Evolutionary conservation across 2,329 filamentous ascomycete species (phyloP), one percentile per base, ranked within the genome.

Genomic region (Xylariaceae sp.): DNA sequence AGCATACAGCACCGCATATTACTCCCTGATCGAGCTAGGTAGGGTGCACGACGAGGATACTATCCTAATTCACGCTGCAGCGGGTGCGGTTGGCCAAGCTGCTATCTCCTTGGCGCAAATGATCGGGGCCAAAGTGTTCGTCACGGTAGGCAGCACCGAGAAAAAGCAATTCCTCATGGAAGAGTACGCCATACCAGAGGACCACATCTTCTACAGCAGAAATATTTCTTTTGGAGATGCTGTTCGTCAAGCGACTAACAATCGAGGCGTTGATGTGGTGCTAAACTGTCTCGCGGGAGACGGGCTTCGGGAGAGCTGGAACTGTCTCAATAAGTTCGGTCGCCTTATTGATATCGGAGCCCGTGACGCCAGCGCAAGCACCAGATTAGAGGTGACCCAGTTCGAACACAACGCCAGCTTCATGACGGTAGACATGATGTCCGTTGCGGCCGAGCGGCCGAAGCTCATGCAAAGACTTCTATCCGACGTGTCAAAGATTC

Each of bases 331-430:
- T 54, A 67, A 64, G 54, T 71, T 72, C 54, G 69, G 70, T 6
- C 65, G 69, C 10, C 54, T 70, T 26, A 55, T 71, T 16, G 65
- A 71, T 48, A 64, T 72, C 51, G 62, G 68, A 9, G 61, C 63
- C 14, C 65, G 59, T 7, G 66, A 70, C 41, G 48, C 60, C 20
- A 59, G 55, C 51, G 60, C 62, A 9, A 66, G 58, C 50, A 74
- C 71, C 1, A 68, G 75, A 1, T 67, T 84, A 0, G 78, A 82
- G 43, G 78, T 83, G 74, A 64, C 72, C n/a, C 75, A 75, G n/a
- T 77, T 80, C 45, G 76, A 79, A 40, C 72, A 70, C 59, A 81
- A 80, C 57, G 73, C 74, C 20, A 77, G 74, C 42, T 80, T 79
- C 60, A 71, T 74, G 57, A 75, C 78, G 0, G 73, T 81, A 0